Evolutionary conservation across 495 filamentous ascomycete genomes (phyloP).

Genomic region (Trichocladium antarcticum): DNA sequence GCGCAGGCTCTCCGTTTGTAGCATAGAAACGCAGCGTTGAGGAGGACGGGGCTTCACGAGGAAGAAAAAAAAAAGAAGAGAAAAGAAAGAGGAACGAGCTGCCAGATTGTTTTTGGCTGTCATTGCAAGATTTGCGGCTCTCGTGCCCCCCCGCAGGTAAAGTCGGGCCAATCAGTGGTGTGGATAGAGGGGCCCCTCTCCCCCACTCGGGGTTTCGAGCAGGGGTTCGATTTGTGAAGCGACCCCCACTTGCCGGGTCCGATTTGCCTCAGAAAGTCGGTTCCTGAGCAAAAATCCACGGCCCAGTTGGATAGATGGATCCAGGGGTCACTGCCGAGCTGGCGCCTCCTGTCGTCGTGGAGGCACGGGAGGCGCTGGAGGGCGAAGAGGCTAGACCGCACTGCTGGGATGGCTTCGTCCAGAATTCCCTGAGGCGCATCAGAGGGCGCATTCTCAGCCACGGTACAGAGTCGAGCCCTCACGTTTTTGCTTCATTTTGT

Average conservation of each 20-base stretch:
- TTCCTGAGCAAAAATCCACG: too few relatives aligned
- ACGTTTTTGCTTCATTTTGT: background rate
- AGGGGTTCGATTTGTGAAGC: background rate
- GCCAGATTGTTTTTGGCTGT: slow-evolving; percentile 19
- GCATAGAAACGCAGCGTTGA: slow-evolving; percentile 99
- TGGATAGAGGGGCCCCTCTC: background rate
- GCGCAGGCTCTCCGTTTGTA: slow-evolving; percentile 62
- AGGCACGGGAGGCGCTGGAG: background rate
- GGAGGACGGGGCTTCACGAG: slow-evolving; percentile 74
- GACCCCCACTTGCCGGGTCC: slow-evolving; percentile 6
- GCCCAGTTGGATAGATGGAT: too few relatives aligned
- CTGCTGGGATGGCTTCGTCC: background rate
- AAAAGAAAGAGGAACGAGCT: slow-evolving; percentile 8
- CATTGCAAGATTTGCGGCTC: slow-evolving; percentile 18
- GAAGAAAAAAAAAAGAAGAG: slow-evolving; percentile 32
- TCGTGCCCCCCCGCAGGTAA: background rate
- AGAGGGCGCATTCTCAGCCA: too few relatives aligned
- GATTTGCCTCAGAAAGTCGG: too few relatives aligned
- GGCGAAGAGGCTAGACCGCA: background rate
- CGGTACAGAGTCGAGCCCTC: background rate
- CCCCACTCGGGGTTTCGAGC: background rate
- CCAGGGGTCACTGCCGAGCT: slow-evolving; percentile 1
- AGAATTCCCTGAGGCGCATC: background rate
- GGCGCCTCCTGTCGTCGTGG: background rate
- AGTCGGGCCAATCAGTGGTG: background rate